Percentiles rank a stretch among this genome's conserved stretches.
These are phyloP conservation scores for Salinomyces thailandicus DNA, from an alignment of 2,329 filamentous ascomycete genomes.

Conservation along the genomic window DNA sequence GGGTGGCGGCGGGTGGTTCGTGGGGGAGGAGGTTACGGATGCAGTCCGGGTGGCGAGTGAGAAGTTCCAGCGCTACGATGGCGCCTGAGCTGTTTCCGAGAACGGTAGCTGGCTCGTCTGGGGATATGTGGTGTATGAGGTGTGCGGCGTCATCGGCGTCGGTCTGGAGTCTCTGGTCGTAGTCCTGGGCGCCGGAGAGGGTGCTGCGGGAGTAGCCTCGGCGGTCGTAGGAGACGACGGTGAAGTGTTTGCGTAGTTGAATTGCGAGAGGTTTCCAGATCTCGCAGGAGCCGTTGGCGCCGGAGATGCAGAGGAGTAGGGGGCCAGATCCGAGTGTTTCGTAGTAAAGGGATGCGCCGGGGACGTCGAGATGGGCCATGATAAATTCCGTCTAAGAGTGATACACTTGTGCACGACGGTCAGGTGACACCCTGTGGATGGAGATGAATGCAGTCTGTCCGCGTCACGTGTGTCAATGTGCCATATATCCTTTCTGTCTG, in stretches of 20 bases:
- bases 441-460: no score
- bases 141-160: slow-evolving; percentile 24
- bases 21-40: slow-evolving; percentile 7
- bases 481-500: no score
- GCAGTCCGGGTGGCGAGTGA: slow-evolving; percentile 7
- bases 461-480: no score
- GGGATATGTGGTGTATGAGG: slow-evolving; percentile 11
- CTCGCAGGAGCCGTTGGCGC: slow-evolving; percentile 20
- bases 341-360: slow-evolving; percentile 23
- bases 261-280: slow-evolving; percentile 18
- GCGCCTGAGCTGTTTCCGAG: slow-evolving; percentile 11
- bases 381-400: no score
- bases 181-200: slow-evolving; percentile 15
- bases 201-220: slow-evolving; percentile 13
- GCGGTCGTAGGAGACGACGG: slow-evolving; percentile 23
- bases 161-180: slow-evolving; percentile 17
- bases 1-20: slow-evolving; percentile 9
- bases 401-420: no score
- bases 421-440: no score
- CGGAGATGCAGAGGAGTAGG: slow-evolving; percentile 23
- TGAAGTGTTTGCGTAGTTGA: slow-evolving; percentile 18
- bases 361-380: slow-evolving; percentile 15
- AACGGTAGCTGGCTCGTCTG: slow-evolving; percentile 8
- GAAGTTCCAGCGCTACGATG: slow-evolving; percentile 8
- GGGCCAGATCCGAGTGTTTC: slow-evolving; percentile 21